Conservation (phyloP, 148 eudicot genomes). For the Camellia japonica region DNA sequence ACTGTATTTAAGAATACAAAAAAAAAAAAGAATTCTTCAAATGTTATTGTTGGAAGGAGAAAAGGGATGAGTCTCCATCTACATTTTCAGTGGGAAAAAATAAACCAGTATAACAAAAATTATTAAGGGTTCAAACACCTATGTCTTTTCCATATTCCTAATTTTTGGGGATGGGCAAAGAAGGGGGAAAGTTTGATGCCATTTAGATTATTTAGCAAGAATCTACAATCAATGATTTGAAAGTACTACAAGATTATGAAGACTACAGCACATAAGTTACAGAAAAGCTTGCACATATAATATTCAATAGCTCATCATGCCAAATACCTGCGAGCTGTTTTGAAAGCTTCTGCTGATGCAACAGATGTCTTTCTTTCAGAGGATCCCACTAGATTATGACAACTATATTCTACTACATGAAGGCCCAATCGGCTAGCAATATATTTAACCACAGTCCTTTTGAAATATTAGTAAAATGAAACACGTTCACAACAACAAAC, state of each 20-base stretch:
- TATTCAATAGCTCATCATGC: not conserved
- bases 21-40: conserved; percentile 1
- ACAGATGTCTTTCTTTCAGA: conserved; percentile 70
- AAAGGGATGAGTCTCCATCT: not conserved
- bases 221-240: not conserved
- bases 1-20: not conserved
- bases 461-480: conserved; percentile 12
- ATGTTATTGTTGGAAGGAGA: not conserved
- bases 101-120: not conserved
- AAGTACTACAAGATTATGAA: not conserved
- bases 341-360: conserved; percentile 75
- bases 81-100: not conserved
- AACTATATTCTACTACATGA: conserved; percentile 89
- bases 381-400: conserved; percentile 66
- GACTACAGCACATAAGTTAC: not conserved
- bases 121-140: not conserved
- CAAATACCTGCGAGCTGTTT: conserved; percentile 67
- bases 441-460: conserved; percentile 79
- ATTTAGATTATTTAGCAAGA: conserved; percentile 3
- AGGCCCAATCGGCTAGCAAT: conserved; percentile 82
- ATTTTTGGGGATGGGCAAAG: not conserved
- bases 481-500: not conserved
- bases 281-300: not conserved
- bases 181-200: not conserved
- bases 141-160: not conserved